Conservation (phyloP, 495 filamentous ascomycete species). For the Penicillium maclennaniae region DNA sequence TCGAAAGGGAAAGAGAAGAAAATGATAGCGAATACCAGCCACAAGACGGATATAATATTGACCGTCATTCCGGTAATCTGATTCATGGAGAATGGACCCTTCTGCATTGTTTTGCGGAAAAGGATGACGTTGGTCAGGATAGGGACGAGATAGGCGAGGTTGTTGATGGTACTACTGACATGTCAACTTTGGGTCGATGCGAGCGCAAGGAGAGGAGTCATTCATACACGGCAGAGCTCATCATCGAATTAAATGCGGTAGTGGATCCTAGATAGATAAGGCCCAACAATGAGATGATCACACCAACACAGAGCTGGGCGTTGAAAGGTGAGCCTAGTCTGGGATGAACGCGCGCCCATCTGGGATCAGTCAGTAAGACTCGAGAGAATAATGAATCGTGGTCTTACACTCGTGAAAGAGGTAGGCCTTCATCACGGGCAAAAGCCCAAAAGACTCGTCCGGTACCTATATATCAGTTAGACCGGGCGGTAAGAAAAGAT, state of each 20-base stretch:
- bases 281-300: constrained; percentile 60
- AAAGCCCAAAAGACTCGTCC: constrained; percentile 71
- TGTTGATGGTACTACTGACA: constrained; percentile 31
- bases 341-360: constrained; percentile 27
- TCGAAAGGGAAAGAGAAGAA: constrained; percentile 72
- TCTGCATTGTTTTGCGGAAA: constrained; percentile 31
- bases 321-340: constrained; percentile 43
- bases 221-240: constrained; percentile 53
- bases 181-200: constrained; percentile 1
- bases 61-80: constrained; percentile 29
- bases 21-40: constrained; percentile 46
- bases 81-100: constrained; percentile 30
- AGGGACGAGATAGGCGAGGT: constrained; percentile 32
- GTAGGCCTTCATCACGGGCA: constrained; percentile 58
- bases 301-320: constrained; percentile 57
- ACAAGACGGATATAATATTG: constrained; percentile 31
- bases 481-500: not conserved
- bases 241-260: constrained; percentile 66
- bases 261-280: constrained; percentile 65
- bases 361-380: constrained; percentile 6
- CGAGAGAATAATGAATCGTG: not conserved
- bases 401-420: constrained; percentile 29
- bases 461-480: constrained; percentile 47
- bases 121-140: constrained; percentile 36
- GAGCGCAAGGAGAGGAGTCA: not conserved